These are phyloP conservation scores for Taxawa tesnikishii DNA, from an alignment of 2,329 filamentous ascomycete genomes.

Conservation along the genomic window DNA sequence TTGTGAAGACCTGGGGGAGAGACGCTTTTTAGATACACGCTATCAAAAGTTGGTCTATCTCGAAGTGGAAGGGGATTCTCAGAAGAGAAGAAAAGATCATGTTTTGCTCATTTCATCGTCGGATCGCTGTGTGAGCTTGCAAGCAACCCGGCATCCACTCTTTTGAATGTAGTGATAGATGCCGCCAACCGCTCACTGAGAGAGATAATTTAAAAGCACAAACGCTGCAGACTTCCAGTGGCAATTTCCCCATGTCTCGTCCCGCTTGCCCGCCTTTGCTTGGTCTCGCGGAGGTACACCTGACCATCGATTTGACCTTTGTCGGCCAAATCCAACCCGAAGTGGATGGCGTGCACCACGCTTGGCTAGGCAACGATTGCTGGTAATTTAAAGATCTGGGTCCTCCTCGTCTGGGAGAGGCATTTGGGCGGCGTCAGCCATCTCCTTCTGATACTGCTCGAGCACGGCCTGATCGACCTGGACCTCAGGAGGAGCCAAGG, in stretches of 20 bases:
- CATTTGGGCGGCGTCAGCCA: slow-evolving; percentile 65
- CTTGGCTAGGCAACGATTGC: slow-evolving; percentile 3
- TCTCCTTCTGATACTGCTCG: slow-evolving; percentile 75
- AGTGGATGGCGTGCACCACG: neutral
- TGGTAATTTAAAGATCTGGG: slow-evolving; percentile 41
- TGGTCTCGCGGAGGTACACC: slow-evolving; percentile 3
- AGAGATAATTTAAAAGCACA: slow-evolving; percentile 2
- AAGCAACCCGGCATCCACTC: neutral
- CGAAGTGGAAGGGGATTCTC: neutral
- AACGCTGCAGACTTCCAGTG: slow-evolving; percentile 7
- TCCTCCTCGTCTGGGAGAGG: slow-evolving; percentile 94
- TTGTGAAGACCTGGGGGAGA: too few species aligned
- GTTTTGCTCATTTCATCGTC: neutral
- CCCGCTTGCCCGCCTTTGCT: slow-evolving; percentile 1
- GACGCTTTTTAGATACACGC: neutral
- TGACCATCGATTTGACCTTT: slow-evolving; percentile 3
- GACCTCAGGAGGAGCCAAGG: slow-evolving; percentile 87
- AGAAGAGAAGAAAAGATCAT: neutral
- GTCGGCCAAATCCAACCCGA: slow-evolving; percentile 1
- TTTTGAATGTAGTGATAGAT: neutral
- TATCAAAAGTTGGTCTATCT: neutral
- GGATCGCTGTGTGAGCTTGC: neutral
- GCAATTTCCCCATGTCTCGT: slow-evolving; percentile 2
- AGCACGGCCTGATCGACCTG: slow-evolving; percentile 76
- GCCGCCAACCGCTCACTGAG: neutral